These are phyloP conservation scores for Albugo laibachii DNA, from an alignment of 352 stramenopile genomes.

Conservation along the genomic window DNA sequence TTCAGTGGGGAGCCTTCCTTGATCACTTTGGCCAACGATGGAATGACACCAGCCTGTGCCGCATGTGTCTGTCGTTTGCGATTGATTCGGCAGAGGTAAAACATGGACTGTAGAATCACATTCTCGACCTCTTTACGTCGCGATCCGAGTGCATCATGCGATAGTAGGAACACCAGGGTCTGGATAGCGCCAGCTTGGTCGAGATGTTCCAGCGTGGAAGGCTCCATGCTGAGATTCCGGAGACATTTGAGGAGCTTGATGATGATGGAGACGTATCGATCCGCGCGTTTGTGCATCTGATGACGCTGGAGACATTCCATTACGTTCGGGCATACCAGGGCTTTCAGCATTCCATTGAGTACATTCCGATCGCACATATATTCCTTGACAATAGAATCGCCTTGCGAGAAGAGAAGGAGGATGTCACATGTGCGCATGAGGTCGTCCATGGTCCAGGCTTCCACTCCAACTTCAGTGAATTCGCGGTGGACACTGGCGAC, in stretches of 20 bases:
- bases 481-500: conserved; percentile 12
- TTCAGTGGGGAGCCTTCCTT: conserved; percentile 69
- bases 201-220: conserved; percentile 72
- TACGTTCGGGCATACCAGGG: conserved; percentile 7
- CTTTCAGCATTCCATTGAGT: conserved; percentile 39
- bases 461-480: conserved; percentile 3
- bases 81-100: conserved; percentile 86
- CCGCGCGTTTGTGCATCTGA: conserved; percentile 6
- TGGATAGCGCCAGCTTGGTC: conserved; percentile 76
- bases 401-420: conserved; percentile 82
- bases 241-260: conserved; percentile 73
- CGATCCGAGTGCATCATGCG: conserved; percentile 5
- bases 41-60: conserved; percentile 76
- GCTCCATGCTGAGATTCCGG: conserved; percentile 83
- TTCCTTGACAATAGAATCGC: conserved; percentile 82
- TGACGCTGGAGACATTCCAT: background rate
- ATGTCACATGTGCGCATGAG: conserved; percentile 74
- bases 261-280: conserved; percentile 35
- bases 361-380: conserved; percentile 77
- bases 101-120: conserved; percentile 82
- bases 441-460: conserved; percentile 37
- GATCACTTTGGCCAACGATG: conserved; percentile 79
- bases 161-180: conserved; percentile 61
- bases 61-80: conserved; percentile 77
- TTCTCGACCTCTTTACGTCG: conserved; percentile 57